These are phyloP conservation scores for Zalaria sp. DNA, from an alignment of 2,329 filamentous ascomycete species.

Conservation along the genomic window DNA sequence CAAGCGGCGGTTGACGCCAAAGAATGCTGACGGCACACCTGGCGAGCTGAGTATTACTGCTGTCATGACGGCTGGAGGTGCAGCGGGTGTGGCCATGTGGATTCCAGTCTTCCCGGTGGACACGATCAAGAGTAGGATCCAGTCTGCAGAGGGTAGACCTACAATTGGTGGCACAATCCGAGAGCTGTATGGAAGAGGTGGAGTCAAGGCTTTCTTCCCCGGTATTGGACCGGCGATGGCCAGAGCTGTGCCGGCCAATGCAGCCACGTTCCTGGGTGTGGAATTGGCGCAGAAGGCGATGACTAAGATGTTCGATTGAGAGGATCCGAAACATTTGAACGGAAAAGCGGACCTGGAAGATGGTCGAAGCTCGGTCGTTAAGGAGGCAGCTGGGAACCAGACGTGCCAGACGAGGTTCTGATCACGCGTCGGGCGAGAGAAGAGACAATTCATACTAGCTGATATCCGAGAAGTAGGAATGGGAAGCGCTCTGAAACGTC, in stretches of 20 bases:
- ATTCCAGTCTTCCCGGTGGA: slow-evolving; percentile 96
- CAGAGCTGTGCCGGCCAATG: slow-evolving; percentile 88
- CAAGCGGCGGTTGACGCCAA: slow-evolving; percentile 74
- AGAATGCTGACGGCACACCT: slow-evolving; percentile 56
- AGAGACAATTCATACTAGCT: no score
- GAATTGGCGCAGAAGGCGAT: slow-evolving; percentile 74
- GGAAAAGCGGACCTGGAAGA: no score
- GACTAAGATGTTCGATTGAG: slow-evolving; percentile 52
- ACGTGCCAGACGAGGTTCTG: no score
- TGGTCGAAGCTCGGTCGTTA: no score
- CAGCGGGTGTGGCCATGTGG: slow-evolving; percentile 96
- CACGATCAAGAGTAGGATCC: slow-evolving; percentile 86
- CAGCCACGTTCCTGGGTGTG: slow-evolving; percentile 81
- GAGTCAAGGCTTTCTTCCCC: slow-evolving; percentile 88
- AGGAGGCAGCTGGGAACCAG: no score
- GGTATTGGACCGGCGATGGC: slow-evolving; percentile 87
- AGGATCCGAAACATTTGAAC: no score
- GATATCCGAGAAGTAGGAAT: no score
- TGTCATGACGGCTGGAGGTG: slow-evolving; percentile 74
- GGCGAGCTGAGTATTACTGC: slow-evolving; percentile 71
- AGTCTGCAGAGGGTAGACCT: slow-evolving; percentile 77
- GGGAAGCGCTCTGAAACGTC: no score
- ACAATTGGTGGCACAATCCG: slow-evolving; percentile 67
- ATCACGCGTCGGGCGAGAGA: no score
- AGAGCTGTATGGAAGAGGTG: slow-evolving; percentile 71